phyloP scores from a whole-genome alignment of 2,329 filamentous ascomycete species.

The Aureobasidium subglaciale region DNA sequence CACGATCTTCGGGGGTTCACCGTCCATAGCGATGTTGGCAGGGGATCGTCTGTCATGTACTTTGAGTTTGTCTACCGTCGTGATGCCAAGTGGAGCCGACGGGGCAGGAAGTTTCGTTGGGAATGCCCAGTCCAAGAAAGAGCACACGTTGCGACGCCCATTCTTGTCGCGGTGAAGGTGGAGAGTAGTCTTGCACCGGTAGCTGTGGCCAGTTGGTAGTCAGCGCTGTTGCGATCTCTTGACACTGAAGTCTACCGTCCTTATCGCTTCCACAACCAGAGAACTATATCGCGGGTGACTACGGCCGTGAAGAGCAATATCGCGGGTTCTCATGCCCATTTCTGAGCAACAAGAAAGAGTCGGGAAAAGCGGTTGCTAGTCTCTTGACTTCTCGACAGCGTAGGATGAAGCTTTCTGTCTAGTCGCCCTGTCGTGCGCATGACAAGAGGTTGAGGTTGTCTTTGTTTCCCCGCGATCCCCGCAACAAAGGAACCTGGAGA shows the following conservation, averaged over 20 bases:
- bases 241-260: background rate
- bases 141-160: background rate
- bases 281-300: background rate
- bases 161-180: background rate
- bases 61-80: background rate
- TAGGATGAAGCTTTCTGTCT: background rate
- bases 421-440: background rate
- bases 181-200: background rate
- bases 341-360: background rate
- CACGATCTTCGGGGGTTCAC: background rate
- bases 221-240: background rate
- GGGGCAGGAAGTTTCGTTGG: constrained; percentile 2
- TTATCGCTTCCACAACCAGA: background rate
- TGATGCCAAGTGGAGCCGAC: constrained; percentile 2
- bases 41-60: too few species aligned
- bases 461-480: constrained; percentile 13
- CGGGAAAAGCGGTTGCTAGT: background rate
- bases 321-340: background rate
- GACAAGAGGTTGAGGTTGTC: constrained; percentile 1
- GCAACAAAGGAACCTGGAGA: constrained; percentile 8
- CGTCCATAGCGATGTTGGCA: too few species aligned
- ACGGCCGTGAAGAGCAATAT: constrained; percentile 2
- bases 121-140: background rate
- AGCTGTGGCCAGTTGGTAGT: background rate
- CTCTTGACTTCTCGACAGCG: background rate